These are phyloP conservation scores for Delphinella strobiligena DNA, from an alignment of 2,329 filamentous ascomycete species.

Conservation along the genomic window DNA sequence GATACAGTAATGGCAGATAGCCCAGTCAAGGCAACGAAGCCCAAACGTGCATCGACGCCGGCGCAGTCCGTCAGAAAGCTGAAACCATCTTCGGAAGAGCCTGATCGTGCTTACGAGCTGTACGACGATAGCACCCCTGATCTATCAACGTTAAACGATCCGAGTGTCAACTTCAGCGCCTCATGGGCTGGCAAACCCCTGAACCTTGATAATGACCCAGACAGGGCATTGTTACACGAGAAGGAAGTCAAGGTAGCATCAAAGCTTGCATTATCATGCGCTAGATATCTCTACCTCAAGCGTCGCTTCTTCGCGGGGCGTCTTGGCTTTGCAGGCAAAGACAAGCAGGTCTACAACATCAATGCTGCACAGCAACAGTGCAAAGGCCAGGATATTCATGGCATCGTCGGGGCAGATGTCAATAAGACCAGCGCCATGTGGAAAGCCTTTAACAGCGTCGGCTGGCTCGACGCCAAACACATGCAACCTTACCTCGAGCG, in stretches of 20 bases:
- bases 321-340: slow-evolving; percentile 51
- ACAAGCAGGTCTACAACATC: slow-evolving; percentile 75
- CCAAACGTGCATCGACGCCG: slow-evolving; percentile 21
- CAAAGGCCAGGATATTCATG: slow-evolving; percentile 36
- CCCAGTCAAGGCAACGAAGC: no score
- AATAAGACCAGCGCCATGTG: slow-evolving; percentile 94
- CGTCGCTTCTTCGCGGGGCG: slow-evolving; percentile 76
- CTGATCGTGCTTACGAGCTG: slow-evolving; percentile 59
- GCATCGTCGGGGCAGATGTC: slow-evolving; percentile 56
- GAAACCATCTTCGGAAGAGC: slow-evolving; percentile 63
- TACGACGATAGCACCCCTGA: slow-evolving; percentile 56
- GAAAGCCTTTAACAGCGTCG: slow-evolving; percentile 76
- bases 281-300: slow-evolving; percentile 86
- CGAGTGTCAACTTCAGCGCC: slow-evolving; percentile 57
- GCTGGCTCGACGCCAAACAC: slow-evolving; percentile 53
- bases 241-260: slow-evolving; percentile 68
- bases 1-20: no score
- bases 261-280: slow-evolving; percentile 70
- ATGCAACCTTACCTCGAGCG: slow-evolving; percentile 10
- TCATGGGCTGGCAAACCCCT: slow-evolving; percentile 78
- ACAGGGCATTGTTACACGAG: slow-evolving; percentile 58
- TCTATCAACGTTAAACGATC: slow-evolving; percentile 50
- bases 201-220: slow-evolving; percentile 61
- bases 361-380: slow-evolving; percentile 93
- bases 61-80: slow-evolving; percentile 13